These are phyloP conservation scores for Lumnitzera littorea DNA, from an alignment of 345 rosid species.

Conservation along the genomic window DNA sequence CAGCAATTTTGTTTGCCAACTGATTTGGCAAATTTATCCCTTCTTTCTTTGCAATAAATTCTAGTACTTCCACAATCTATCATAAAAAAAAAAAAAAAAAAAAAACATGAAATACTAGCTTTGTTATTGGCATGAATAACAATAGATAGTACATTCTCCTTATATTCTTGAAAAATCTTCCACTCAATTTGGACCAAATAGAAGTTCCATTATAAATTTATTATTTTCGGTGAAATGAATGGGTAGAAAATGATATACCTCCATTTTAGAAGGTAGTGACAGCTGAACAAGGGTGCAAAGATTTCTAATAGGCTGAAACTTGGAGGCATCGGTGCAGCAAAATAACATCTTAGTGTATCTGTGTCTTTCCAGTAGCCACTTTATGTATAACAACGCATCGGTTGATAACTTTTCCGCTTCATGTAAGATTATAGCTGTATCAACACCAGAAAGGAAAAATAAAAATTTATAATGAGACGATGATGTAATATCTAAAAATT, in stretches of 20 bases:
- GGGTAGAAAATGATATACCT: conserved; percentile 20
- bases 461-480: too few species aligned
- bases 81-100: neutral
- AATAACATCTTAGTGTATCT: conserved; percentile 41
- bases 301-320: conserved; percentile 40
- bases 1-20: conserved; percentile 35
- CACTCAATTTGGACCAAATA: too few species aligned
- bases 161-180: too few species aligned
- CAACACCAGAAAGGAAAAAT: too few species aligned
- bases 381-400: conserved; percentile 44
- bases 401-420: conserved; percentile 48
- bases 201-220: too few species aligned
- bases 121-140: too few species aligned
- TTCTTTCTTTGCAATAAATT: conserved; percentile 44
- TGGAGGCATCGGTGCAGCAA: conserved; percentile 49
- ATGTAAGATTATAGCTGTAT: conserved; percentile 35
- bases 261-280: conserved; percentile 35
- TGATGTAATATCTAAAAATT: too few species aligned
- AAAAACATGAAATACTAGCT: too few species aligned
- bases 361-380: conserved; percentile 48
- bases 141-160: too few species aligned
- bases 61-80: conserved; percentile 45
- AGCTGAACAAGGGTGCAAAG: conserved; percentile 39
- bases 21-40: conserved; percentile 25
- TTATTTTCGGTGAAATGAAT: too few species aligned